Base-by-base conservation (phyloP, 2,329 filamentous ascomycete species). In the Colletotrichum shisoi region DNA sequence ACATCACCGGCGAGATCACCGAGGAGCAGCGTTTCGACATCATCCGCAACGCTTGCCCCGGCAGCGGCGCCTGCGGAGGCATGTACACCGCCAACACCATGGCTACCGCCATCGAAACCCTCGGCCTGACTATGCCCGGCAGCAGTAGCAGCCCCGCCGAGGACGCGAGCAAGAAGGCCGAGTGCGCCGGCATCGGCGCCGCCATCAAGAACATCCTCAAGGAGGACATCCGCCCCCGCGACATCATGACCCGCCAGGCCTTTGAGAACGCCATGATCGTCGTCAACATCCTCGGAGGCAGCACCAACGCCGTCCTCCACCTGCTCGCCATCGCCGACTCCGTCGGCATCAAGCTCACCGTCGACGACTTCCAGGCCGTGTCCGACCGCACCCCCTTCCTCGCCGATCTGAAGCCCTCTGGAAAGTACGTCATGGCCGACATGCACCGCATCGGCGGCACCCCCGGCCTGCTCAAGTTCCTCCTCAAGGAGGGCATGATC, bases 41-140 rank as follows among this genome's bases (percentile, higher is more conserved):
- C 75, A 97, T 97, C 78, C 88, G 93, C 69, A 84, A 98, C 76
- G 94, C 95, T 49, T 97, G 94, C 89, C 79, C 79, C 56, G 80
- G 80, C 52, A 74, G 76, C 57, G 91, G 91, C 45, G 91, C 91
- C 44, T 94, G 91, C 71, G 91, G 90, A 70, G 91, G 91, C 71
- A 94, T 96, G 93, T 97, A 93, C 81, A 97, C 93, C 0, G 93
- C 93, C 70, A 96, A 96, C 79, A 96, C 93, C 27, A 94, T 97
- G 92, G 91, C 92, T 5, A 94, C 91, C 0, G 92, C 91, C n/a
- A 93, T 96, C 70, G 93, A 97, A 81, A 92, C 91, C 42, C 93
- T 97, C 84, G 93, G 93, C 34, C 83, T 94, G 85, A 91, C 91
- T 3, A 83, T 95, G n/a, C 91, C 92, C 4, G 91, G 91, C 8